Base-by-base conservation (phyloP, 2,329 filamentous ascomycete genomes). In the Colletotrichum neosansevieriae region DNA sequence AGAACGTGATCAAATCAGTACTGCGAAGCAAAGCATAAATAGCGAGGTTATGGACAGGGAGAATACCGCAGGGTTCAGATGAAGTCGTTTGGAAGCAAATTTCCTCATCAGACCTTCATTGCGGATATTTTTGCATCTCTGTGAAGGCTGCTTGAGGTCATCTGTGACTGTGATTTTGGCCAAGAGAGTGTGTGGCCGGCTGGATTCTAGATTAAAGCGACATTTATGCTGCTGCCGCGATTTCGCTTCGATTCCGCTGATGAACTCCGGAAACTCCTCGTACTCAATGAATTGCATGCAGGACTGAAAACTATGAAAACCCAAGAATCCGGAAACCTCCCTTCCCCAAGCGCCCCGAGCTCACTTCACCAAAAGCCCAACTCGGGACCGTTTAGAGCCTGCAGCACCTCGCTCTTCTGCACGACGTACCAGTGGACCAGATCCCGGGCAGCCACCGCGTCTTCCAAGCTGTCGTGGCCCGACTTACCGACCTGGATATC, bases 391-490 rank as follows among this genome's bases (percentile, higher is more conserved):
- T 38, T 13, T 13, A 19, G n/a, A 11, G 3, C 21, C 21, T 21
- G 24, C 42, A 44, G 21, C 6, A 29, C 49, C 7, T 50, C 21
- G 9, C 17, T n/a, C 17, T 50, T 65, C 19, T 63, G 44, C 38
- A 51, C 45, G 42, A 79, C 70, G 58, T 79, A 77, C 79, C 80
- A 83, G 51, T 79, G 73, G 4, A 79, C 73, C 40, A 85, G 63
- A 65, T 84, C 81, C 12, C 83, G 74, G 4, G 78, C 76, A 0
- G 82, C 82, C 53, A 82, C 70, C 4, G 82, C 81, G 68, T 85
- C 83, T 70, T 85, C 82, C 15, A 83, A 51, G 60, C 81, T 84
- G 69, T 84, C 80, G 61, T 84, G 82, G 7, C 78, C 78, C 24
- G 58, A 62, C 9, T 73, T 74, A 3, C 74, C 75, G 9, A 74